These are phyloP conservation scores for Mortierella sp. DNA, from an alignment of 371 early-diverging fungal genomes.

Conservation along the genomic window DNA sequence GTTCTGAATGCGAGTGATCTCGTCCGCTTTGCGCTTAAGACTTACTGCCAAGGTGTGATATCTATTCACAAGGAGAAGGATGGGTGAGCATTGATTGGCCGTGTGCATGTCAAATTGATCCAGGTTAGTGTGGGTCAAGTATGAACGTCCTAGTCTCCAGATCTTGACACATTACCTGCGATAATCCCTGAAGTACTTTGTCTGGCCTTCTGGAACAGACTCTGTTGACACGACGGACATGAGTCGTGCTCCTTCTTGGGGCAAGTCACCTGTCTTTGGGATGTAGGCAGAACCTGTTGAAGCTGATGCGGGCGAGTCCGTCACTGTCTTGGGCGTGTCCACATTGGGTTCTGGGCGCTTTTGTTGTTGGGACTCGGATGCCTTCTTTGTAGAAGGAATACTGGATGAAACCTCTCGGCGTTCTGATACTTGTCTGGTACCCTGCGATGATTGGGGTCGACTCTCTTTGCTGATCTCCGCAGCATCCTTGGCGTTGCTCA, in stretches of 20 bases:
- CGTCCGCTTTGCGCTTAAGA: slow-evolving; percentile 25
- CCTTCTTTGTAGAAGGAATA: slow-evolving; percentile 3
- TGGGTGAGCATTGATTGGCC: not conserved
- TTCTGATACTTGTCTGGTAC: not conserved
- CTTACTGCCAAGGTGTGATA: slow-evolving; percentile 16
- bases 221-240: slow-evolving; percentile 4
- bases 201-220: not conserved
- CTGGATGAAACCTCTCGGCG: not conserved
- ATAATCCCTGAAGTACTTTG: slow-evolving; percentile 17
- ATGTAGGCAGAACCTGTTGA: not conserved
- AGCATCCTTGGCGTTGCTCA: not conserved
- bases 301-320: slow-evolving; percentile 10
- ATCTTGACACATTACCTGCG: slow-evolving; percentile 3
- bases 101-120: no score
- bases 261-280: not conserved
- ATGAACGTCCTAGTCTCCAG: not conserved
- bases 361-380: slow-evolving; percentile 11
- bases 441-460: not conserved
- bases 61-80: not conserved
- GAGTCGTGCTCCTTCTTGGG: not conserved
- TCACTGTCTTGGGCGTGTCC: slow-evolving; percentile 14
- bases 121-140: no score
- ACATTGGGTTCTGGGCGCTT: slow-evolving; percentile 15
- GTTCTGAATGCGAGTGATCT: slow-evolving; percentile 14
- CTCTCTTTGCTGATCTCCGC: not conserved